These are phyloP conservation scores for Neurospora tetrasperma DNA, from an alignment of 495 filamentous ascomycete genomes.

Conservation along the genomic window DNA sequence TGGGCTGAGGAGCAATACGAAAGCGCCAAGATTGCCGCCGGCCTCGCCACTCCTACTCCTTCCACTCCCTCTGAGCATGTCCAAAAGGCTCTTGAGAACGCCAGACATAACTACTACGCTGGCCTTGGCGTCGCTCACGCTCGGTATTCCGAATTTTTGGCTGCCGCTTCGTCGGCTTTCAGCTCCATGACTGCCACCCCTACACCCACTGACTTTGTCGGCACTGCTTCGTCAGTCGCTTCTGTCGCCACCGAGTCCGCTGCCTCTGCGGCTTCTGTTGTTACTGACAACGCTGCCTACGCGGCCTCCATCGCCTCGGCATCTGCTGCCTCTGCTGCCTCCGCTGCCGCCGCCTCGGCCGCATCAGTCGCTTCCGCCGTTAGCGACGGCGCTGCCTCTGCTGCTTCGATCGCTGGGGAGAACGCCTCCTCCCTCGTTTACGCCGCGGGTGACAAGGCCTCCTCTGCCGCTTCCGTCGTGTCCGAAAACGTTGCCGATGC, in stretches of 20 bases:
- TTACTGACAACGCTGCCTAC: constrained; percentile 18
- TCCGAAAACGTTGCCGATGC: constrained; percentile 17
- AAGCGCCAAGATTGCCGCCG: constrained; percentile 46
- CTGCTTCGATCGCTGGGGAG: constrained; percentile 24
- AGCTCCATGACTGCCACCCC: constrained; percentile 40
- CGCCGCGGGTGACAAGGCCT: constrained; percentile 11
- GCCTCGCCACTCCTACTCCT: constrained; percentile 41
- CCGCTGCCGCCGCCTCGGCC: constrained; percentile 34
- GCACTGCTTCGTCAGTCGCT: constrained; percentile 28
- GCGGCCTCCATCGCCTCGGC: constrained; percentile 15
- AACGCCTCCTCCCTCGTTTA: constrained; percentile 23
- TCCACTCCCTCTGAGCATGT: constrained; percentile 35
- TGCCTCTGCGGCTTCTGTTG: constrained; percentile 22
- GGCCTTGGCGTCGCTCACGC: constrained; percentile 67
- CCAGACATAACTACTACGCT: constrained; percentile 66
- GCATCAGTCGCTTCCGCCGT: constrained; percentile 13
- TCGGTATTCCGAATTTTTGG: constrained; percentile 62
- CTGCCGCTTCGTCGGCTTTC: constrained; percentile 53
- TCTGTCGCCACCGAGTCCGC: constrained; percentile 23
- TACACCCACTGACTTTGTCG: constrained; percentile 35
- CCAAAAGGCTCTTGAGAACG: constrained; percentile 47
- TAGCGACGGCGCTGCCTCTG: constrained; percentile 16
- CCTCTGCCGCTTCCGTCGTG: constrained; percentile 19
- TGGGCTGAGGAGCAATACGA: constrained; percentile 57
- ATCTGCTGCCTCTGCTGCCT: constrained; percentile 34